Conservation (phyloP, 441 rosid genomes). For the Gossypium gossypioides region DNA sequence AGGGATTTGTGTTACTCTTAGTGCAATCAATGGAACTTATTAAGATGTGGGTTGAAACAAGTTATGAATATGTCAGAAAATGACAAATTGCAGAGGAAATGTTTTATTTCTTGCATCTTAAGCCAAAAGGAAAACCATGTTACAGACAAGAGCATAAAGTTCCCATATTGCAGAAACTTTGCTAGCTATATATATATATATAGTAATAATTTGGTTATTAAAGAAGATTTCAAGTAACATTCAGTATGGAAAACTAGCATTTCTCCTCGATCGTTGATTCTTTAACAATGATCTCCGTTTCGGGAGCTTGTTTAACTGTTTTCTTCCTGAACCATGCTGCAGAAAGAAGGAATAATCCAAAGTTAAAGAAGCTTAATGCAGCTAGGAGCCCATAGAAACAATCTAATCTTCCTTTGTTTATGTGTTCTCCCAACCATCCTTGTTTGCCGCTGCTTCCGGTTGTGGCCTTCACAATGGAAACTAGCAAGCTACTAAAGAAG, state of each 20-base stretch:
- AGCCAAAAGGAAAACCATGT: background rate
- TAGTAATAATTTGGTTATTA: background rate
- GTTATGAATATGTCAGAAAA: background rate
- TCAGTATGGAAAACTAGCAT: background rate
- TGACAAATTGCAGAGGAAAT: background rate
- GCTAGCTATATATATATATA: background rate
- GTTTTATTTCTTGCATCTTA: background rate
- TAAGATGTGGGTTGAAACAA: no score
- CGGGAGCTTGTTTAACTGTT: background rate
- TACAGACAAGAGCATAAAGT: background rate
- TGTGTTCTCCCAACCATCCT: constrained; percentile 48
- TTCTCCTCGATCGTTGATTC: constrained; percentile 5
- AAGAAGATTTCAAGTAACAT: background rate
- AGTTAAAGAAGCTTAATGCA: constrained; percentile 36
- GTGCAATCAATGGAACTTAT: no score
- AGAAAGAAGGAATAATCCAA: constrained; percentile 30
- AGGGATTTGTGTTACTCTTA: background rate
- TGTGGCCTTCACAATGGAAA: constrained; percentile 32
- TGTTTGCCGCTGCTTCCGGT: constrained; percentile 23
- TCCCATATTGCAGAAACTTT: background rate
- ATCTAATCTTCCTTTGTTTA: constrained; percentile 44
- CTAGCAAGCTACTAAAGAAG: constrained; percentile 44
- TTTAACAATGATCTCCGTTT: constrained; percentile 8
- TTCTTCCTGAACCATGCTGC: constrained; percentile 31
- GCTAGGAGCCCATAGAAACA: constrained; percentile 47